phyloP scores from a whole-genome alignment of 1,284 basidiomycete genomes.

The Pseudozyma thailandica region DNA sequence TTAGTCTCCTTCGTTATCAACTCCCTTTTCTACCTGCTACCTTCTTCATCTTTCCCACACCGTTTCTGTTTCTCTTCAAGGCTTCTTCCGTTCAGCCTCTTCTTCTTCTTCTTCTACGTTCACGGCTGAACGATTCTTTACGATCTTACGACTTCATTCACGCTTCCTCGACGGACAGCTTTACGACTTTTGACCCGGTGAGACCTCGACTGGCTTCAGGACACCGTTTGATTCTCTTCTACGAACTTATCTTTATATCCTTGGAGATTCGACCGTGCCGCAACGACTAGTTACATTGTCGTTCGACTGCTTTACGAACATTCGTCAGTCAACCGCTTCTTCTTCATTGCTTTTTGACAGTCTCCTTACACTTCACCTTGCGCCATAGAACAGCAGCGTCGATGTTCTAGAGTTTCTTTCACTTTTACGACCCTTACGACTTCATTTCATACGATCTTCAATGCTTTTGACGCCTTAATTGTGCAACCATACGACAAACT shows the following conservation, averaged over 20 bases:
- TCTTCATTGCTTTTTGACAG: constrained; percentile 1
- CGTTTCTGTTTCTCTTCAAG: constrained; percentile 1
- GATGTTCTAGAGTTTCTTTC: no score
- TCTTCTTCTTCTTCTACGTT: constrained; percentile 13
- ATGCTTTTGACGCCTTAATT: no score
- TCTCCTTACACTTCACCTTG: neutral
- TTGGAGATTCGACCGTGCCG: no score
- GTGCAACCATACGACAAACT: no score
- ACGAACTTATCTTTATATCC: constrained; percentile 8
- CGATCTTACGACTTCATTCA: constrained; percentile 11
- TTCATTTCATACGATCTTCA: no score
- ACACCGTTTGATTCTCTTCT: constrained; percentile 3
- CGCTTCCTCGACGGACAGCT: neutral
- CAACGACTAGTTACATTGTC: no score
- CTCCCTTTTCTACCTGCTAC: constrained; percentile 1
- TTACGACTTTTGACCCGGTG: neutral
- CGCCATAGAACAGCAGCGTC: no score
- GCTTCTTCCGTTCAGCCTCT: constrained; percentile 16
- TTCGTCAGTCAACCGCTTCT: no score
- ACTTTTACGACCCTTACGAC: no score
- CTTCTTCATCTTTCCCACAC: constrained; percentile 4
- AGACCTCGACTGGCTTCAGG: constrained; percentile 24
- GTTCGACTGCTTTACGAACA: constrained; percentile 28
- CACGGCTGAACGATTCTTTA: constrained; percentile 16
- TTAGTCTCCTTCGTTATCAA: neutral